Evolutionary conservation across 164 flowering plant genomes (phyloP), one percentile per base, ranked within the genome.

Genomic region (Pachysandra terminalis): DNA sequence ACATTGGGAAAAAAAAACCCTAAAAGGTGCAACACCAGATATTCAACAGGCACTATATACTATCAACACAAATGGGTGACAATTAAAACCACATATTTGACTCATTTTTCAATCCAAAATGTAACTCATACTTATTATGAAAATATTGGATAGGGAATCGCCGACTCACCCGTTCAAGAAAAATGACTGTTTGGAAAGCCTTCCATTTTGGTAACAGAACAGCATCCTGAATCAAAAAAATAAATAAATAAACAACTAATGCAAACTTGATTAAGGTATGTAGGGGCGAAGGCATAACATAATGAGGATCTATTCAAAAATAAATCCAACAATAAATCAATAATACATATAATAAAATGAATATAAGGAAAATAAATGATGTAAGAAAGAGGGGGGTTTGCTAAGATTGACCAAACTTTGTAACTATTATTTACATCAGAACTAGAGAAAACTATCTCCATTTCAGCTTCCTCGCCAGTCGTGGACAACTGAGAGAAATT

Each of bases 121-220:
- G 22, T 24, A 32, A 32, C 3, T 41, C 28, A 49, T 52, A 58
- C 2, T 35, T 19, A 23, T 28, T 17, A 24, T 35, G 51, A 64
- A 59, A 24, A 19, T 45, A 52, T 49, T 26, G 28, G 28, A 25
- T 19, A 58, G 28, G 35, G 54, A 27, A 37, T n/a, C 16, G 35
- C 16, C 17, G 25, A 62, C 85, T 81, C 74, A 93, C 97, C 85
- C 72, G 76, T 66, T 87, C 97, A 41, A 90, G 92, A 79, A 86
- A 94, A 73, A 94, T 91, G 53, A 90, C 53, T 23, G 98, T 90
- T 73, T 85, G 86, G 71, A 90, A 87, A 70, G 98, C 98, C 82
- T 90, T 94, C 98, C 98, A 94, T 48, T 84, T 81, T 19, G 93
- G 90, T 64, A 66, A 41, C 35, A 94, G 74, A 58, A 51, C 68